A percentile compares a stretch with the other conserved stretches of the same genome.
phyloP scores from a whole-genome alignment of 148 eudicot genomes.

The Persicaria tinctoria region DNA sequence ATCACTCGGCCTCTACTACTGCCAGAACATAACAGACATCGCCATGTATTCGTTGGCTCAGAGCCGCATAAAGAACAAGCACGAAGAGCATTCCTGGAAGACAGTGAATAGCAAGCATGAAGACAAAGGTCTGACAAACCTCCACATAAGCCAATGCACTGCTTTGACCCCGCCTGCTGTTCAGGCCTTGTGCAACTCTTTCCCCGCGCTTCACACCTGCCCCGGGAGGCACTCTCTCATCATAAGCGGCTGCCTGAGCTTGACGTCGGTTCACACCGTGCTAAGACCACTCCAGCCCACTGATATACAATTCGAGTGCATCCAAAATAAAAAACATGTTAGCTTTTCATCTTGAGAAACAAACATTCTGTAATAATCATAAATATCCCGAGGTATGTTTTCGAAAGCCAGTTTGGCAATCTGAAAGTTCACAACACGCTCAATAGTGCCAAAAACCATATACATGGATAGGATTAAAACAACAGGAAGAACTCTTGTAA shows the following conservation, averaged over 20 bases:
- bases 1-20: conserved; percentile 82
- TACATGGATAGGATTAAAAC: not conserved
- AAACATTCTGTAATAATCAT: not conserved
- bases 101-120: conserved; percentile 41
- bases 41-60: conserved; percentile 93
- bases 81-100: conserved; percentile 33
- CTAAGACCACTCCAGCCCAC: not conserved
- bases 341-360: not conserved
- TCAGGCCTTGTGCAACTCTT: conserved; percentile 79
- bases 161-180: conserved; percentile 96
- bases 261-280: conserved; percentile 56
- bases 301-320: not conserved
- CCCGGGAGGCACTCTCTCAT: conserved; percentile 86
- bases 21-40: conserved; percentile 85
- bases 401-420: not conserved
- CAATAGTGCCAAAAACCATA: not conserved
- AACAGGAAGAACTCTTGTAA: not conserved
- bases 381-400: not conserved
- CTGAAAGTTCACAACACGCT: not conserved
- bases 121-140: conserved; percentile 76
- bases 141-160: conserved; percentile 95
- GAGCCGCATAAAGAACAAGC: conserved; percentile 56
- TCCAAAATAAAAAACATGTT: not conserved
- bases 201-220: conserved; percentile 88
- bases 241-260: conserved; percentile 80